These are phyloP conservation scores for Agastache rugosa DNA, from an alignment of 257 asterid species.

Conservation along the genomic window DNA sequence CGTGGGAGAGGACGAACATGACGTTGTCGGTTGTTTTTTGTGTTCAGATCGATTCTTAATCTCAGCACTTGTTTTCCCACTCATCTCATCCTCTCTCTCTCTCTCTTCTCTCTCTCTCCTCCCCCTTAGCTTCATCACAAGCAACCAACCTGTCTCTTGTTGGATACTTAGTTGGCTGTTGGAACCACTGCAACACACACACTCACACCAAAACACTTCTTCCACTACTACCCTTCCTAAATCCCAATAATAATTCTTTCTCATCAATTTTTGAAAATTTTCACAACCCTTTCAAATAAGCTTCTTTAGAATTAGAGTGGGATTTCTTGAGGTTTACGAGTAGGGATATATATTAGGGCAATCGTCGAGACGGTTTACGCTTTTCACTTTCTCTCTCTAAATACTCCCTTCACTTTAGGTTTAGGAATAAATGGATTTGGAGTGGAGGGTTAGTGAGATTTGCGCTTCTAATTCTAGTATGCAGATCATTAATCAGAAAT, in stretches of 20 bases:
- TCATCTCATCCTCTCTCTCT: slow-evolving; percentile 31
- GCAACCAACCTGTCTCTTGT: slow-evolving; percentile 98
- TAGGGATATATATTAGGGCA: too few species aligned
- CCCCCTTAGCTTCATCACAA: slow-evolving; percentile 67
- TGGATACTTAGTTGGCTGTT: slow-evolving; percentile 73
- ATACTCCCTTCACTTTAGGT: too few species aligned
- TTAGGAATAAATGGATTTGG: slow-evolving; percentile 4
- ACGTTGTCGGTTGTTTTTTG: slow-evolving; percentile 91
- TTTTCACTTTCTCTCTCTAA: too few species aligned
- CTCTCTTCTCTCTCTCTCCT: background rate
- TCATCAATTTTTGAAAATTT: background rate
- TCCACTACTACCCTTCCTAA: background rate
- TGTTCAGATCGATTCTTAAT: slow-evolving; percentile 50
- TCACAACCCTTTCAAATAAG: too few species aligned
- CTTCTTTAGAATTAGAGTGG: too few species aligned
- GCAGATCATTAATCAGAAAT: slow-evolving; percentile 1
- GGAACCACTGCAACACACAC: slow-evolving; percentile 72
- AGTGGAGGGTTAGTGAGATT: slow-evolving; percentile 32
- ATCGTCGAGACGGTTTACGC: too few species aligned
- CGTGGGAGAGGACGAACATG: slow-evolving; percentile 99
- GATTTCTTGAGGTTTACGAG: too few species aligned
- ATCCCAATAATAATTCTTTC: background rate
- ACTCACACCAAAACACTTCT: too few species aligned
- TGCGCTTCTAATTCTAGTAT: background rate
- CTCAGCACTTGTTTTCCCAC: slow-evolving; percentile 55